Conservation (phyloP, 257 asterid genomes). For the Solanum lycopersicoides region DNA sequence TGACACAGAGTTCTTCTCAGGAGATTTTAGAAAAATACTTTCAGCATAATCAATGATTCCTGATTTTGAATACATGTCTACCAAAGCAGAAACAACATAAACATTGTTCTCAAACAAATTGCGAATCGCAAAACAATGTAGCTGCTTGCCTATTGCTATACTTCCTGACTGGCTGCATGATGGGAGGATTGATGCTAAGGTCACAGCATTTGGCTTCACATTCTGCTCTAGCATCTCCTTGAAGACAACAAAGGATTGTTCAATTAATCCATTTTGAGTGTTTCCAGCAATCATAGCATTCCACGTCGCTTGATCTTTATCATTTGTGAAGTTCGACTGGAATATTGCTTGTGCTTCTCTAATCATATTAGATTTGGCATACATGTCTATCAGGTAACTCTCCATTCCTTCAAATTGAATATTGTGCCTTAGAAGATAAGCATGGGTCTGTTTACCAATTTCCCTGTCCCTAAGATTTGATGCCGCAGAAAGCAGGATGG, state of each 20-base stretch:
- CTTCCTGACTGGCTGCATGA: slow-evolving; percentile 62
- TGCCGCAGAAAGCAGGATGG: too few species aligned
- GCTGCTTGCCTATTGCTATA: slow-evolving; percentile 49
- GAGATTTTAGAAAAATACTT: slow-evolving; percentile 27
- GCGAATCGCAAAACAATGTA: slow-evolving; percentile 59
- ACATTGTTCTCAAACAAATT: slow-evolving; percentile 46
- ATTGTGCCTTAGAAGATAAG: slow-evolving; percentile 49
- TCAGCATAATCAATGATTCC: slow-evolving; percentile 66
- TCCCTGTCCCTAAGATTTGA: too few species aligned
- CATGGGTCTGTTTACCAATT: slow-evolving; percentile 49
- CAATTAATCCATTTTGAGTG: slow-evolving; percentile 49
- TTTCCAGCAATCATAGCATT: slow-evolving; percentile 72
- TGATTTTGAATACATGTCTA: slow-evolving; percentile 86
- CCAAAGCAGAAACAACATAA: slow-evolving; percentile 68
- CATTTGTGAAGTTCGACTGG: not conserved
- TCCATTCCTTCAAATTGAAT: slow-evolving; percentile 59
- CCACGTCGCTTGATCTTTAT: slow-evolving; percentile 61
- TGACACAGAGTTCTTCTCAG: slow-evolving; percentile 60
- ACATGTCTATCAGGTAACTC: slow-evolving; percentile 72
- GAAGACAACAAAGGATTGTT: slow-evolving; percentile 40
- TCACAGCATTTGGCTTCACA: slow-evolving; percentile 53
- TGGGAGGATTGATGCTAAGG: slow-evolving; percentile 77
- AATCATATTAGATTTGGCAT: slow-evolving; percentile 50
- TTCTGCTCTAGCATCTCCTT: slow-evolving; percentile 49
- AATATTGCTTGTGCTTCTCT: slow-evolving; percentile 43